A percentile compares a stretch with the other conserved stretches of the same genome.
These are phyloP conservation scores for Piloderma croceum DNA, from an alignment of 768 basidiomycete species.

Conservation along the genomic window DNA sequence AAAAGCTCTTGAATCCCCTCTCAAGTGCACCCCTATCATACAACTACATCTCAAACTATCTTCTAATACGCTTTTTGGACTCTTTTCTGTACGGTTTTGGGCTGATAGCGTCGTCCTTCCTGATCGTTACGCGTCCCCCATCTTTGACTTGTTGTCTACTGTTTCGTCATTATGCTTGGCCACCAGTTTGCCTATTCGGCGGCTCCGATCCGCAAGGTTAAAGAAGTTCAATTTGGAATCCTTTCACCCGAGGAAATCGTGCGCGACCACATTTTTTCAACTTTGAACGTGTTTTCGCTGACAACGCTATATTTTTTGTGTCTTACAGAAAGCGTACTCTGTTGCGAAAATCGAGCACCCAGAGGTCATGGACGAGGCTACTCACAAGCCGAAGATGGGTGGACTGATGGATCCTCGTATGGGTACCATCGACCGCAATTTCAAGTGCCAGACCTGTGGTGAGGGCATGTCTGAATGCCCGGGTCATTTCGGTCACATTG, in stretches of 20 bases:
- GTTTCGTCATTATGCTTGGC: slow-evolving; percentile 58
- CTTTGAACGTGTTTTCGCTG: not conserved
- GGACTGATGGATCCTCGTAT: slow-evolving; percentile 97
- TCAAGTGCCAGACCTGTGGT: slow-evolving; percentile 99
- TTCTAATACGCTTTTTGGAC: slow-evolving; percentile 15
- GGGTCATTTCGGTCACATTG: slow-evolving; percentile 98
- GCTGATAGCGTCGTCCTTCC: not conserved
- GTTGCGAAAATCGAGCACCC: slow-evolving; percentile 98
- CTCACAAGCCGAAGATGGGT: slow-evolving; percentile 83
- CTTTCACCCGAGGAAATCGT: slow-evolving; percentile 99
- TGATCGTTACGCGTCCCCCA: slow-evolving; percentile 13
- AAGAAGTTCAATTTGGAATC: slow-evolving; percentile 98
- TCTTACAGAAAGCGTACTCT: slow-evolving; percentile 88
- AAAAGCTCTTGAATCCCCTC: no score
- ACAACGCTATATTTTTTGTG: not conserved
- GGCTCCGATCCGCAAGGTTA: slow-evolving; percentile 91
- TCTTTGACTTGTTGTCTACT: not conserved
- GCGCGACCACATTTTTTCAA: slow-evolving; percentile 29
- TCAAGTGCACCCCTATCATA: no score
- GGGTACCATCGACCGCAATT: slow-evolving; percentile 96
- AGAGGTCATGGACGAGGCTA: slow-evolving; percentile 96
- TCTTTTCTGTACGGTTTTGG: slow-evolving; percentile 1
- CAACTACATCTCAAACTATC: no score
- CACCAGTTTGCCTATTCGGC: slow-evolving; percentile 90
- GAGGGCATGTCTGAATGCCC: slow-evolving; percentile 99